phyloP scores from a whole-genome alignment of 129 eudicot genomes.

The Calendula officinalis region DNA sequence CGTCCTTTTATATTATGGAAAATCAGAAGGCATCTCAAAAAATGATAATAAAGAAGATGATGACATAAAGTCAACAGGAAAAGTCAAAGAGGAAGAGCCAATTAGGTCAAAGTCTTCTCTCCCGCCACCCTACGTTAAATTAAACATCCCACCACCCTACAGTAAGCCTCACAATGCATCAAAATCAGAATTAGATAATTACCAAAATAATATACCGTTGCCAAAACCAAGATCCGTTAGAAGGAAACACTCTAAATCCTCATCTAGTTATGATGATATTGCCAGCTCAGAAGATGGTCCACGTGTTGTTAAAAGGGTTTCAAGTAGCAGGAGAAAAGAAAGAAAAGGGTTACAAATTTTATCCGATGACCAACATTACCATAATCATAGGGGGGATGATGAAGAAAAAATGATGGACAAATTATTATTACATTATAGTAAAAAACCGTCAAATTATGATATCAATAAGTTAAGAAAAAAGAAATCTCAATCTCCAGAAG shows the following conservation, averaged over 20 bases:
- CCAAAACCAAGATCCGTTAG: slow-evolving; percentile 75
- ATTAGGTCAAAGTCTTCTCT: slow-evolving; percentile 49
- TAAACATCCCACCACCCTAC: slow-evolving; percentile 74
- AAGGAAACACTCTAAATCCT: slow-evolving; percentile 60
- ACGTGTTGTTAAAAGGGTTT: slow-evolving; percentile 41
- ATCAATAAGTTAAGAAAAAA: slow-evolving; percentile 39
- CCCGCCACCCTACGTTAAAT: slow-evolving; percentile 77
- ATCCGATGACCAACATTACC: slow-evolving; percentile 62
- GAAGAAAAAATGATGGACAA: slow-evolving; percentile 87
- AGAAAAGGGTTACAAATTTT: slow-evolving; percentile 72
- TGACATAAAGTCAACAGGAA: slow-evolving; percentile 23
- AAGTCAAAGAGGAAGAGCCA: slow-evolving; percentile 37
- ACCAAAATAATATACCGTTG: slow-evolving; percentile 43
- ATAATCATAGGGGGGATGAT: slow-evolving; percentile 49
- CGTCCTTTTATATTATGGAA: slow-evolving; percentile 19
- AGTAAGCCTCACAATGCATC: slow-evolving; percentile 40
- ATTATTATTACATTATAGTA: slow-evolving; percentile 77
- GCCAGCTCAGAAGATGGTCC: slow-evolving; percentile 45
- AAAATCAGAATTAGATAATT: slow-evolving; percentile 21
- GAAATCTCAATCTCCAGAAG: slow-evolving; percentile 34
- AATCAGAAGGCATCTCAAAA: slow-evolving; percentile 17
- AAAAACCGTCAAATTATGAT: slow-evolving; percentile 66
- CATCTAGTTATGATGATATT: slow-evolving; percentile 37
- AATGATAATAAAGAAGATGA: slow-evolving; percentile 29
- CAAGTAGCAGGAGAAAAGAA: slow-evolving; percentile 78